These are phyloP conservation scores for Sordariomycetes sp. DNA, from an alignment of 2,329 filamentous ascomycete species.

Conservation along the genomic window DNA sequence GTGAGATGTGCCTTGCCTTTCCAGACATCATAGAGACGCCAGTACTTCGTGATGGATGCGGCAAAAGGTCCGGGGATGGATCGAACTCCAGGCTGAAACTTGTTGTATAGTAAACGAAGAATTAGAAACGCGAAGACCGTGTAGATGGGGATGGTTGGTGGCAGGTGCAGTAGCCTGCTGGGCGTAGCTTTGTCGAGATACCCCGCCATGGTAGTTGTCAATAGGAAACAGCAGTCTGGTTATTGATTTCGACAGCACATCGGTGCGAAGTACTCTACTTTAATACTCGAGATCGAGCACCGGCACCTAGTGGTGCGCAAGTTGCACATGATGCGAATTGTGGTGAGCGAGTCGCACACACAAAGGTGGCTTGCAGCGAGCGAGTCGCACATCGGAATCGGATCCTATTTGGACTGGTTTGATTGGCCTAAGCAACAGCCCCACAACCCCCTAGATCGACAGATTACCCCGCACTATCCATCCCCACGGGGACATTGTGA, in stretches of 20 bases:
- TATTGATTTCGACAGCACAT: not conserved
- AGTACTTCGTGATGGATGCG: constrained; percentile 11
- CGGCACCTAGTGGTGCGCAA: not conserved
- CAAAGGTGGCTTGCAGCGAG: no score
- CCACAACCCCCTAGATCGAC: no score
- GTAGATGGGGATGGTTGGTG: not conserved
- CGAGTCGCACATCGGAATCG: no score
- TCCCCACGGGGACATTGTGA: not conserved
- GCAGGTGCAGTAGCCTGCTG: not conserved
- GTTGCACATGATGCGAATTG: not conserved
- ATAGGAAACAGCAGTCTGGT: not conserved
- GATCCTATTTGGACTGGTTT: no score
- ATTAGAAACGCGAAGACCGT: not conserved
- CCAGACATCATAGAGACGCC: constrained; percentile 12
- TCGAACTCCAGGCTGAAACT: not conserved
- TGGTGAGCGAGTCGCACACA: not conserved
- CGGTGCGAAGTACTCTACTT: not conserved
- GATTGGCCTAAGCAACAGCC: no score
- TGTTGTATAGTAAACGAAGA: not conserved
- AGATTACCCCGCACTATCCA: no score
- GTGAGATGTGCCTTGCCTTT: constrained; percentile 10
- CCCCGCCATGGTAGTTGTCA: not conserved
- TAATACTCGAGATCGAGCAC: not conserved
- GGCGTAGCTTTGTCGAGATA: not conserved
- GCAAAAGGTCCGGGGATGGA: not conserved